A percentile compares a stretch with the other conserved stretches of the same genome.
phyloP scores from a whole-genome alignment of 345 rosid genomes.

The Laguncularia racemosa region DNA sequence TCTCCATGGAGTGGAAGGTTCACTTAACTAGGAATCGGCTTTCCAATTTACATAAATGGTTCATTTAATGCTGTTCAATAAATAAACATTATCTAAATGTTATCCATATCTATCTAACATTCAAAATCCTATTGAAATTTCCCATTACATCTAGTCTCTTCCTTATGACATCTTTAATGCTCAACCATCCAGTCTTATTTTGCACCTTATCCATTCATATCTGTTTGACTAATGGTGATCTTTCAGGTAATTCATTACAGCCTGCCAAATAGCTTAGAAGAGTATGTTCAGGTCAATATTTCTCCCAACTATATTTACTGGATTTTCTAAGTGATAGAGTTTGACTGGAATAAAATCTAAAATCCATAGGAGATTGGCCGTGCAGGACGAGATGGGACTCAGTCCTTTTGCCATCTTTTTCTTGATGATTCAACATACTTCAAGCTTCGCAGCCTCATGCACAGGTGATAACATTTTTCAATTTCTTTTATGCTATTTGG shows the following conservation, averaged over 20 bases:
- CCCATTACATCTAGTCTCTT: too few relatives aligned
- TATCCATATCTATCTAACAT: too few relatives aligned
- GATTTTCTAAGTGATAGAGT: constrained; percentile 7
- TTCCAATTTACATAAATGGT: too few relatives aligned
- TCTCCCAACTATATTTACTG: constrained; percentile 8
- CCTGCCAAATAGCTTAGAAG: constrained; percentile 97
- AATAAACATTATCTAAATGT: too few relatives aligned
- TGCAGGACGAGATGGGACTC: constrained; percentile 90
- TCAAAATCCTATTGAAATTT: too few relatives aligned
- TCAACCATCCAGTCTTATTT: too few relatives aligned
- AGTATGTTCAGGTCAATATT: constrained; percentile 81
- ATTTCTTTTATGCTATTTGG: neutral
- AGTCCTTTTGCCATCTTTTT: constrained; percentile 82
- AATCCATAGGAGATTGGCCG: constrained; percentile 78
- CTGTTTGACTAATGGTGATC: neutral
- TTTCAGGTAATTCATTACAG: constrained; percentile 88
- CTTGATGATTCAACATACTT: constrained; percentile 62
- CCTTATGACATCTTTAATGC: too few relatives aligned
- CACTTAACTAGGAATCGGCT: too few relatives aligned
- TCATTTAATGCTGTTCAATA: too few relatives aligned
- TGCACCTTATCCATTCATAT: too few relatives aligned
- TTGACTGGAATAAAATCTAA: constrained; percentile 11
- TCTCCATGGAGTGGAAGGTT: neutral
- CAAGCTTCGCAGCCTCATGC: constrained; percentile 85
- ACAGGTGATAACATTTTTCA: constrained; percentile 46